Conservation (phyloP, 768 basidiomycete genomes). For the Chalciporus pseudorubinellus region DNA sequence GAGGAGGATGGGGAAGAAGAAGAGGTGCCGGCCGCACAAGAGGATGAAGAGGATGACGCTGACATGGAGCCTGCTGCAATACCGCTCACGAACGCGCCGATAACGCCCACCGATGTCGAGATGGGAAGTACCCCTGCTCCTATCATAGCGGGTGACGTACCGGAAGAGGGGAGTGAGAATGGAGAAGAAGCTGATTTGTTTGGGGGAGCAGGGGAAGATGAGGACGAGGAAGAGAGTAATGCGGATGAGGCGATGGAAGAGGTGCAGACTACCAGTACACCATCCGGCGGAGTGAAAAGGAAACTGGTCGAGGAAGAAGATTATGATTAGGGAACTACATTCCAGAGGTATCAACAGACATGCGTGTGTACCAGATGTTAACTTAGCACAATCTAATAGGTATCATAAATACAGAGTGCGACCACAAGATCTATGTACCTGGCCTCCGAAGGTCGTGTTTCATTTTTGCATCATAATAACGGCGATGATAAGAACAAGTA, state of each 20-base stretch:
- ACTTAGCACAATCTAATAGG: slow-evolving; percentile 25
- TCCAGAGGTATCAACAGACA: slow-evolving; percentile 5
- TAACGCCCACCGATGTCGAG: slow-evolving; percentile 66
- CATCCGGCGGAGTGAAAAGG: slow-evolving; percentile 68
- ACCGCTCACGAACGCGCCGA: slow-evolving; percentile 32
- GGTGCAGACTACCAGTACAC: slow-evolving; percentile 51
- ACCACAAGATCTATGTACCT: slow-evolving; percentile 3
- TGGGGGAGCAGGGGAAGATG: slow-evolving; percentile 65
- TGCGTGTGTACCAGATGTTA: slow-evolving; percentile 4
- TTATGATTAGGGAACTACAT: slow-evolving; percentile 53
- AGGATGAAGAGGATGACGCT: slow-evolving; percentile 56
- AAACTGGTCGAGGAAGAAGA: slow-evolving; percentile 87
- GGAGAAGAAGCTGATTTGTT: slow-evolving; percentile 78
- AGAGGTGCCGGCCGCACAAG: slow-evolving; percentile 31
- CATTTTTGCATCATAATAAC: slow-evolving; percentile 34
- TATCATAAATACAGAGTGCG: slow-evolving; percentile 26
- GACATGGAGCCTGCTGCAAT: slow-evolving; percentile 71
- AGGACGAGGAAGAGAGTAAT: slow-evolving; percentile 57
- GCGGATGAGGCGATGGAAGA: slow-evolving; percentile 76
- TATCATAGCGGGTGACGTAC: slow-evolving; percentile 33
- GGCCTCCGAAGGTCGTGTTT: neutral
- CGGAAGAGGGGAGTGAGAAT: slow-evolving; percentile 67
- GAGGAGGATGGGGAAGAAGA: slow-evolving; percentile 52
- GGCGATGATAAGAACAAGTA: slow-evolving; percentile 44
- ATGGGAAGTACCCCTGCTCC: slow-evolving; percentile 38